Percentiles rank a stretch among this genome's conserved stretches.
Evolutionary conservation across 495 filamentous ascomycete species (phyloP).

Genomic region (Pyrenopolyporus hunteri): DNA sequence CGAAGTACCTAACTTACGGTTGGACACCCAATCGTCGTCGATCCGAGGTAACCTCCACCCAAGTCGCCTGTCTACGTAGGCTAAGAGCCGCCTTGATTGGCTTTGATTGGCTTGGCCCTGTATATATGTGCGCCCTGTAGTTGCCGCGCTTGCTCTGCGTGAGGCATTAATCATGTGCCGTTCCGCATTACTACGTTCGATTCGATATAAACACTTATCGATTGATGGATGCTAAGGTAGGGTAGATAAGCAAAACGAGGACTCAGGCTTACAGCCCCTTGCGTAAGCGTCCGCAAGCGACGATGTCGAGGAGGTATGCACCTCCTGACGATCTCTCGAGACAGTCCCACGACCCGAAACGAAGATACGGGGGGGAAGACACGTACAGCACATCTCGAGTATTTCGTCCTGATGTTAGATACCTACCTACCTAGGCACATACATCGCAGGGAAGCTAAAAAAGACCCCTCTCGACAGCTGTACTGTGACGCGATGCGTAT

Average conservation of each 20-base stretch:
- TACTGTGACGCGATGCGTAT: constrained; percentile 12
- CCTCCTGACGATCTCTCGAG: constrained; percentile 24
- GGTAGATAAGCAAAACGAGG: constrained; percentile 13
- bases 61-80: neutral
- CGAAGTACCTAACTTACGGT: too few relatives aligned
- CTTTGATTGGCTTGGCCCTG: constrained; percentile 19
- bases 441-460: too few relatives aligned
- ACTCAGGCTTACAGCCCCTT: constrained; percentile 30
- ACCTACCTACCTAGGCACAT: too few relatives aligned
- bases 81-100: constrained; percentile 5
- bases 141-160: constrained; percentile 7
- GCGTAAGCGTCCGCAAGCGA: constrained; percentile 19
- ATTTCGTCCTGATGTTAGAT: neutral
- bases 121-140: neutral
- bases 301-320: constrained; percentile 25
- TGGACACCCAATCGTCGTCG: too few relatives aligned
- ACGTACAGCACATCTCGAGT: too few relatives aligned
- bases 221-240: constrained; percentile 14
- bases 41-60: too few relatives aligned
- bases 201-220: constrained; percentile 13
- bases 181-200: constrained; percentile 17
- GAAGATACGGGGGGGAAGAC: neutral
- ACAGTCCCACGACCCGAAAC: constrained; percentile 27
- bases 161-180: constrained; percentile 35
- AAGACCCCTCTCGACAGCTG: neutral